Base-by-base conservation (phyloP, 352 stramenopile genomes). In the Phytophthora meadii region DNA sequence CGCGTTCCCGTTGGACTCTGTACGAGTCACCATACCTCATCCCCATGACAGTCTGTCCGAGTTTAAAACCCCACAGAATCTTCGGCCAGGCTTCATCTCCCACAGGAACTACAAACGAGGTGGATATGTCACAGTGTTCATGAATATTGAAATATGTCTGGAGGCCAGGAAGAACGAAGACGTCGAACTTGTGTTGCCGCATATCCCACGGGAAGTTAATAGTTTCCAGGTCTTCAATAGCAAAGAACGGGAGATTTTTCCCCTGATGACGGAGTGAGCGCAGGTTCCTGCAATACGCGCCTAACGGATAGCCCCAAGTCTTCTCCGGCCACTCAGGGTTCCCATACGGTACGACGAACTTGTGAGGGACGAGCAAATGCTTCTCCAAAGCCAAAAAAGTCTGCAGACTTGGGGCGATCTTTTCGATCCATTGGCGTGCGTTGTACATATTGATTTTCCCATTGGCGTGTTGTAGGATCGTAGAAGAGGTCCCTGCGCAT, bases 41-140 rank as follows among this genome's bases (percentile, higher is more conserved):
- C 27, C 74, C 72, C 68, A 75, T 88, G 22, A 88, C 63, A 11
- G 78, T 75, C 24, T 68, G 55, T 36, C 82, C 82, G 3, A 88
- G 57, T 45, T 51, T 54, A 32, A 87, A 86, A 1, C 72, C 68
- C 51, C 55, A 65, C 27, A 82, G 54, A 17, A 70, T 4, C 7
- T 56, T 54, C 2, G 74, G 65, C 79, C 79, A 88, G 2, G 63
- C 42, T 0, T 47, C 36, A 51, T 68, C 41, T 15, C 32, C 48
- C 8, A 58, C 61, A 0, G 79, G 68, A 3, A 88, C 69, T 4
- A 70, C 64, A 36, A 84, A 88, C 3, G 19, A 19, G 15, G 57
- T 51, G 9, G 72, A 56, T 0, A 86, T 52, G 32, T 82, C 68
- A 24, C 61, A 58, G 36, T 86, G 65, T 14, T 77, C 68, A 19